These are phyloP conservation scores for Stagonosporopsis cucurbitacearum DNA, from an alignment of 2,329 filamentous ascomycete genomes.

Conservation along the genomic window DNA sequence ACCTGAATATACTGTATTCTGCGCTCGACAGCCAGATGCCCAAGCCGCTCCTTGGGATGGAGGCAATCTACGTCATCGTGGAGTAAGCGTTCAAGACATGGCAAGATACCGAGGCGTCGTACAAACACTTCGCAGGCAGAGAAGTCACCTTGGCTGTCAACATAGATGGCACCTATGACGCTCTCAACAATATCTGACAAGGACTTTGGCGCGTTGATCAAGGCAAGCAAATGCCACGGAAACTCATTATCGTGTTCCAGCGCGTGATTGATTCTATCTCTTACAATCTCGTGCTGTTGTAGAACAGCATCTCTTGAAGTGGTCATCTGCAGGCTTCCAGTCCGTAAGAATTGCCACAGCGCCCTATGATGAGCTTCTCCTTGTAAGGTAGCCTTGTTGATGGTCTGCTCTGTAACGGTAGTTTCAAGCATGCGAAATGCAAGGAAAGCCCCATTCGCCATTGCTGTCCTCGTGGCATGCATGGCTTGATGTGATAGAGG, in stretches of 20 bases:
- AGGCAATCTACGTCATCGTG: conserved; percentile 58
- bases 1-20: conserved; percentile 61
- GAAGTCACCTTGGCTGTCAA: conserved; percentile 64
- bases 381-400: conserved; percentile 41
- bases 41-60: conserved; percentile 73
- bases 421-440: conserved; percentile 75
- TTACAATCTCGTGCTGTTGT: conserved; percentile 57
- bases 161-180: conserved; percentile 80
- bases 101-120: conserved; percentile 68
- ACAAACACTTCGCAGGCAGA: conserved; percentile 65
- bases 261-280: conserved; percentile 57
- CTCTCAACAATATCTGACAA: conserved; percentile 71
- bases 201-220: conserved; percentile 53
- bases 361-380: conserved; percentile 45
- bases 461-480: conserved; percentile 75
- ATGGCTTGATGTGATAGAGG: conserved; percentile 66
- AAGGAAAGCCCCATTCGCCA: conserved; percentile 82
- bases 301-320: conserved; percentile 54
- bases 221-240: conserved; percentile 77
- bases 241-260: conserved; percentile 63
- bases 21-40: conserved; percentile 60
- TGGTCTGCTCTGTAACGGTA: conserved; percentile 45
- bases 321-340: conserved; percentile 58
- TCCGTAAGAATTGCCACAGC: conserved; percentile 75
- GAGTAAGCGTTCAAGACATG: conserved; percentile 67